Evolutionary conservation across 768 basidiomycete species (phyloP).

Genomic region (Amanita muscaria): DNA sequence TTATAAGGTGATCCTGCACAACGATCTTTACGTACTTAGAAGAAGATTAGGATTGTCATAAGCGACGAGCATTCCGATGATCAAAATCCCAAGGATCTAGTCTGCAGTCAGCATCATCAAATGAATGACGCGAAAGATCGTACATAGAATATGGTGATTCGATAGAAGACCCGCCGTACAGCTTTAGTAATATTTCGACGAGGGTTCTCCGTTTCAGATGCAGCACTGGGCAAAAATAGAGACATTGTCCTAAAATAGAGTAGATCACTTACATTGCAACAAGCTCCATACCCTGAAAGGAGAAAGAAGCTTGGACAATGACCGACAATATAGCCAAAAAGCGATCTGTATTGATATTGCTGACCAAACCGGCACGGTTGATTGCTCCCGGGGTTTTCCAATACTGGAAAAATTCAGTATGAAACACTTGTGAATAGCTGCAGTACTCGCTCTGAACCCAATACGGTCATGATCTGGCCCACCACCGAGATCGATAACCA

Average conservation of each 20-base stretch:
- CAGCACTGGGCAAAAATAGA: conserved; percentile 37
- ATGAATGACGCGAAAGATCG: conserved; percentile 11
- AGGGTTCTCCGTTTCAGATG: conserved; percentile 71
- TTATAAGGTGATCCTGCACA: not conserved
- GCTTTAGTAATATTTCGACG: conserved; percentile 74
- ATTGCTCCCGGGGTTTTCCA: conserved; percentile 69
- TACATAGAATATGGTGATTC: conserved; percentile 73
- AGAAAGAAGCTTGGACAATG: conserved; percentile 56
- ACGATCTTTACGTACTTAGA: conserved; percentile 17
- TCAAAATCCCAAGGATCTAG: conserved; percentile 64
- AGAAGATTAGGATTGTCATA: conserved; percentile 51
- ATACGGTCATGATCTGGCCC: conserved; percentile 58
- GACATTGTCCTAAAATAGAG: not conserved
- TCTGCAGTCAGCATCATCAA: not conserved
- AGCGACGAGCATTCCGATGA: conserved; percentile 75
- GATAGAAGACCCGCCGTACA: conserved; percentile 68
- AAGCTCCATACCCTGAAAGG: conserved; percentile 70
- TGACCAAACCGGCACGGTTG: conserved; percentile 31
- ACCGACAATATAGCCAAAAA: conserved; percentile 38
- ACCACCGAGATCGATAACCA: conserved; percentile 73
- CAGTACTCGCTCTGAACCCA: conserved; percentile 48
- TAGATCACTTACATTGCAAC: conserved; percentile 46
- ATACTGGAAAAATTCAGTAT: conserved; percentile 29
- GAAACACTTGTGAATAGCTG: not conserved
- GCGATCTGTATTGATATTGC: conserved; percentile 34